Evolutionary conservation across 148 eudicot species (phyloP).

Genomic region (Vaccinium corymbosum): DNA sequence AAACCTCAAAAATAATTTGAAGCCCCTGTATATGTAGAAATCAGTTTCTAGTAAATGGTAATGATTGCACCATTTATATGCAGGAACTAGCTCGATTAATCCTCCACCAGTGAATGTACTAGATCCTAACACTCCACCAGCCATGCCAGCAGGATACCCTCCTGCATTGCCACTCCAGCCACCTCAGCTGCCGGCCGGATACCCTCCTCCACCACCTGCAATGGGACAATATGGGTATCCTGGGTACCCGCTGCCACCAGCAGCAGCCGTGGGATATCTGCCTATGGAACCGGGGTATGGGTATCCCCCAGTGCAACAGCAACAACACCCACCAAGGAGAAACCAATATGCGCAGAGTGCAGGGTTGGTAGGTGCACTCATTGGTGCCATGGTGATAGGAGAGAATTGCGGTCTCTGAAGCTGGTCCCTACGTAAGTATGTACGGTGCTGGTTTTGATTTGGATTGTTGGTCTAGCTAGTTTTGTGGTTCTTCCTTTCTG

Average conservation of each 20-base stretch:
- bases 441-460: background rate
- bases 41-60: background rate
- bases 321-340: slow-evolving; percentile 27
- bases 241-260: slow-evolving; percentile 18
- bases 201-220: slow-evolving; percentile 1
- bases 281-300: slow-evolving; percentile 16
- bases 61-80: background rate
- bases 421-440: background rate
- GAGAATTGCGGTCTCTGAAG: background rate
- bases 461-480: background rate
- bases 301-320: slow-evolving; percentile 13
- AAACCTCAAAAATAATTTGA: background rate
- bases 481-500: background rate
- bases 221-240: slow-evolving; percentile 21
- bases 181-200: background rate
- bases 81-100: background rate
- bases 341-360: slow-evolving; percentile 35
- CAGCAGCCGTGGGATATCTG: slow-evolving; percentile 20
- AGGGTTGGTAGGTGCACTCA: slow-evolving; percentile 46
- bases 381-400: slow-evolving; percentile 31
- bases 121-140: background rate
- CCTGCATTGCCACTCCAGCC: slow-evolving; percentile 5
- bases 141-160: slow-evolving; percentile 10
- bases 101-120: slow-evolving; percentile 15
- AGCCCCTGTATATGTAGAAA: background rate